A percentile compares a stretch with the other conserved stretches of the same genome.
Conservation (phyloP, 192 early-diverging fungal species). For the Mortierella claussenii region DNA sequence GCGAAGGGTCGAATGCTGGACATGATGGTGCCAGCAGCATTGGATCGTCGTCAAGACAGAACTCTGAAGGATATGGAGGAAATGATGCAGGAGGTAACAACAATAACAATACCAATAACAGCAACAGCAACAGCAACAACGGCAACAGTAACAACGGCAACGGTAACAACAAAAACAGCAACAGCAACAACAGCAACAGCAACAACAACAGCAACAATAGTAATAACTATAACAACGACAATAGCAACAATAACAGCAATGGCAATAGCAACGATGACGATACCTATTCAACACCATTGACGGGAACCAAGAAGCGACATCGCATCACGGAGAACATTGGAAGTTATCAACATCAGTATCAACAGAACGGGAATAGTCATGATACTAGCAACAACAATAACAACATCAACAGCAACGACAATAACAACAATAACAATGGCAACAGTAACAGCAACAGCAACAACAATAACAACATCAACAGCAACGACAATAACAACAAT, state of each 20-base stretch:
- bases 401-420: neutral
- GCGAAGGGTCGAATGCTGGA: too few relatives aligned
- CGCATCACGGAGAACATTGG: too few relatives aligned
- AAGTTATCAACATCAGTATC: slow-evolving; percentile 29
- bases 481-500: neutral
- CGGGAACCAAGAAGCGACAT: too few relatives aligned
- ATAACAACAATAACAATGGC: too few relatives aligned
- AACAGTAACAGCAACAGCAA: slow-evolving; percentile 6
- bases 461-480: slow-evolving; percentile 30
- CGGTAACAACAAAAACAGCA: neutral
- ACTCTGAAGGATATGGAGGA: neutral
- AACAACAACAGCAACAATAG: slow-evolving; percentile 21
- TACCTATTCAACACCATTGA: neutral
- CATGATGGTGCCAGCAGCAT: neutral
- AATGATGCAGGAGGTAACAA: neutral
- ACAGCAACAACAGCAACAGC: slow-evolving; percentile 16
- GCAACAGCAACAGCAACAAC: neutral
- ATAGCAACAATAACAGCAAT: neutral
- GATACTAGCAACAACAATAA: slow-evolving; percentile 10
- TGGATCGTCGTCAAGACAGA: slow-evolving; percentile 4
- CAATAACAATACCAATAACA: neutral
- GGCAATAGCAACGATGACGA: slow-evolving; percentile 12
- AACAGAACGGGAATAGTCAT: slow-evolving; percentile 2
- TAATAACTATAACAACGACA: slow-evolving; percentile 7
- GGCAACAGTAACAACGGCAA: slow-evolving; percentile 14